These are phyloP conservation scores for Aureoboletus auriporus DNA, from an alignment of 768 basidiomycete species.

Conservation along the genomic window DNA sequence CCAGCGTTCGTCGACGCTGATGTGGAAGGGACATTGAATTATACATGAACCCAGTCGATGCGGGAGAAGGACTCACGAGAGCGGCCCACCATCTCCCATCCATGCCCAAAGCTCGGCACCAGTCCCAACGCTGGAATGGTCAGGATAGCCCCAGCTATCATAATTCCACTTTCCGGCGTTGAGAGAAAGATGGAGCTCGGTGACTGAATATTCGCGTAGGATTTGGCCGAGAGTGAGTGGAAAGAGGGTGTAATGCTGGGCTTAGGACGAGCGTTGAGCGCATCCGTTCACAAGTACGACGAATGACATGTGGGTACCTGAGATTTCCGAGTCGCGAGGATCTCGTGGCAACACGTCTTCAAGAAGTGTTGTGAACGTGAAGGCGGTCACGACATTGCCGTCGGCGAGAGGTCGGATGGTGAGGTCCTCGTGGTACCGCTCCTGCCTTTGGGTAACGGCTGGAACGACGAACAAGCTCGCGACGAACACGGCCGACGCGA, in stretches of 20 bases:
- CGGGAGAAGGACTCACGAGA: conserved; percentile 40
- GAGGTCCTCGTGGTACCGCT: conserved; percentile 48
- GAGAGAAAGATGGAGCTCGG: conserved; percentile 84
- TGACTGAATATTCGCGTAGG: conserved; percentile 77
- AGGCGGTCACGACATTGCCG: conserved; percentile 77
- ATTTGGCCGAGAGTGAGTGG: conserved; percentile 87
- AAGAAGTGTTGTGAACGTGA: conserved; percentile 71
- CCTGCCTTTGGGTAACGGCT: conserved; percentile 10
- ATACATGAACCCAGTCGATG: background rate
- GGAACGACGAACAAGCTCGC: conserved; percentile 9
- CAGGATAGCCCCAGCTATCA: conserved; percentile 76
- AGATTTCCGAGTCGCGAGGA: conserved; percentile 42
- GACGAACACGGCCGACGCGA: conserved; percentile 1
- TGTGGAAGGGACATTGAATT: background rate
- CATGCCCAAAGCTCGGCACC: conserved; percentile 92
- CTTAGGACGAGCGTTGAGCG: conserved; percentile 31
- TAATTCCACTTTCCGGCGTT: conserved; percentile 94
- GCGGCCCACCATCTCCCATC: conserved; percentile 64
- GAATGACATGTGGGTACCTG: conserved; percentile 42
- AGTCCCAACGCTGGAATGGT: conserved; percentile 69
- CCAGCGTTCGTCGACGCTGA: conserved; percentile 77
- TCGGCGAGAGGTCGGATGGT: conserved; percentile 63
- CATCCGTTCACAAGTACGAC: background rate
- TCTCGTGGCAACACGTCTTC: conserved; percentile 51
- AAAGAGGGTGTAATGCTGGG: conserved; percentile 84